phyloP scores from a whole-genome alignment of 1,284 basidiomycete genomes.

The Microbotryum violaceum region DNA sequence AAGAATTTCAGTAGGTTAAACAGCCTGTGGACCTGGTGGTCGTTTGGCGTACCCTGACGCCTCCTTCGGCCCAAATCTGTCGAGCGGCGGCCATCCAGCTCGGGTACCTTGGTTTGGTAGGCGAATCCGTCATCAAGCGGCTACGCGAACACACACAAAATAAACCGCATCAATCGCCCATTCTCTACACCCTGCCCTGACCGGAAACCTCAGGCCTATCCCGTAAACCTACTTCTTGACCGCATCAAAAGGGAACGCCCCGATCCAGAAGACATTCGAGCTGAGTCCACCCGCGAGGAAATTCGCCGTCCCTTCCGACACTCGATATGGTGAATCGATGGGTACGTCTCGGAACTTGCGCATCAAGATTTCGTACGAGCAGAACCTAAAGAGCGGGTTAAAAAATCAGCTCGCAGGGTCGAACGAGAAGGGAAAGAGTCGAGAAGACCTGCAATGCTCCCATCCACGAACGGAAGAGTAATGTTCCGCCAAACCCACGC shows the following conservation, averaged over 20 bases:
- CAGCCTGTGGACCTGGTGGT: background rate
- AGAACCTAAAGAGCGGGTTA: constrained; percentile 34
- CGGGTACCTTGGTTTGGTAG: constrained; percentile 49
- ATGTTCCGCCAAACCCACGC: constrained; percentile 41
- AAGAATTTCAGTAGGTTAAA: background rate
- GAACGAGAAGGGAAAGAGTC: constrained; percentile 12
- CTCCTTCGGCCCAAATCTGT: constrained; percentile 50
- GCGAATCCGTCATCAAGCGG: constrained; percentile 45
- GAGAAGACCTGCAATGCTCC: constrained; percentile 36
- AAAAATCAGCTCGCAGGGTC: background rate
- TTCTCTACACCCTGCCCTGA: too few species aligned
- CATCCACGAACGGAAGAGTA: constrained; percentile 41
- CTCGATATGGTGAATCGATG: constrained; percentile 41
- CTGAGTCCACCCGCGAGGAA: constrained; percentile 52
- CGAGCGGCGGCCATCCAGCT: constrained; percentile 50
- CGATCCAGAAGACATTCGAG: constrained; percentile 45
- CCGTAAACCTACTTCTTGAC: constrained; percentile 55
- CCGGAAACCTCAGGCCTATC: too few species aligned
- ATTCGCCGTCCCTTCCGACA: constrained; percentile 57
- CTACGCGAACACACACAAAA: constrained; percentile 5
- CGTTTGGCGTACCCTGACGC: constrained; percentile 37
- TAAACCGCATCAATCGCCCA: too few species aligned
- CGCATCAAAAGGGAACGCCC: constrained; percentile 67
- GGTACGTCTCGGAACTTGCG: constrained; percentile 23
- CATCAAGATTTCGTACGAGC: constrained; percentile 38